Evolutionary conservation across 495 filamentous ascomycete genomes (phyloP).

Genomic region (Tuber calosporum): DNA sequence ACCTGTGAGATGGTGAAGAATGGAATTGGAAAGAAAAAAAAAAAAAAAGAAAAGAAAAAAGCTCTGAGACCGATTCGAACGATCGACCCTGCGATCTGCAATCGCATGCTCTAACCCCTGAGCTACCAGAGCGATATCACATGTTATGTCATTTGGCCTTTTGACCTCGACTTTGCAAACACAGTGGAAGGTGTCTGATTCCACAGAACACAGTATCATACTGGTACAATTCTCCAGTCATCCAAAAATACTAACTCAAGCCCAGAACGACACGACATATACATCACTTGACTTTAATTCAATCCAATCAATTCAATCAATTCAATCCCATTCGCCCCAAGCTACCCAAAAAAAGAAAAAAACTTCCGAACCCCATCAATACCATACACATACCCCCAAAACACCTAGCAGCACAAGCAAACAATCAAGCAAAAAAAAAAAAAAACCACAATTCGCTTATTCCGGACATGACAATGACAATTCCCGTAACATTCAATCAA

Average conservation of each 20-base stretch:
- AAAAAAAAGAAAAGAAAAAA: conserved; percentile 2
- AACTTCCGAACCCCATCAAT: background rate
- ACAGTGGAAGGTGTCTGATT: too few species aligned
- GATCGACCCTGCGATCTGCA: conserved; percentile 42
- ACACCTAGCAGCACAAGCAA: background rate
- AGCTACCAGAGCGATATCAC: conserved; percentile 36
- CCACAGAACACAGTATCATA: too few species aligned
- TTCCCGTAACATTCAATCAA: conserved; percentile 3
- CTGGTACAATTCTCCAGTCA: too few species aligned
- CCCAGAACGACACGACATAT: background rate
- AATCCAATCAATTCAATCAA: background rate
- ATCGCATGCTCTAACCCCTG: conserved; percentile 42
- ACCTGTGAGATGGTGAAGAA: too few species aligned
- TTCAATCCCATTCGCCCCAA: conserved; percentile 1
- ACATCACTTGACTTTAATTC: background rate
- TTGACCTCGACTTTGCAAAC: background rate
- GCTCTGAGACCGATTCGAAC: conserved; percentile 42
- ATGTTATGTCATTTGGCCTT: background rate
- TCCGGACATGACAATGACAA: background rate
- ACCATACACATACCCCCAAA: conserved; percentile 1
- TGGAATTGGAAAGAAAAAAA: too few species aligned
- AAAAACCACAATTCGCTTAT: background rate
- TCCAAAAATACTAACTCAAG: background rate
- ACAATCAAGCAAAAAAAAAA: background rate
- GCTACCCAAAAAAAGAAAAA: background rate